Base-by-base conservation (phyloP, 2,329 filamentous ascomycete genomes). In the Cordyceps cateniannulata region DNA sequence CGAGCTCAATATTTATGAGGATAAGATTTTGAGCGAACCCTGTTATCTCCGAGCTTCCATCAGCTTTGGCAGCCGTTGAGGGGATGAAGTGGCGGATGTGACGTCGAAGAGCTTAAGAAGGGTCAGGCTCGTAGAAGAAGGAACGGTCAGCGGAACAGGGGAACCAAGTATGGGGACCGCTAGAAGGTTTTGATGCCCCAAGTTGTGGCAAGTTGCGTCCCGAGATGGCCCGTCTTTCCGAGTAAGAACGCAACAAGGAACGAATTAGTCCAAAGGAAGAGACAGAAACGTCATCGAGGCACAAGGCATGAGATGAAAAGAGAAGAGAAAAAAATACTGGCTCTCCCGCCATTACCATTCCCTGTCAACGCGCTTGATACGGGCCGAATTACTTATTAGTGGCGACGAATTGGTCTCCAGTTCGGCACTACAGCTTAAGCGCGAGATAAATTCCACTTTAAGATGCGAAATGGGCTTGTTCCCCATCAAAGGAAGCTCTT, bases 341-440 rank as follows among this genome's bases (percentile, higher is more conserved):
- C 12, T 24, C 29, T 35, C 20, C 12, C 32, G 7, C 3, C 24
- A 54, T 6, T 44, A 29, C 38, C 16, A 29, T 20, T 27, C 35
- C 18, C 12, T 5, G n/a, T 32, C 42, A 18, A n/a, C 20, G 20
- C 16, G 8, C 3, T 24, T 35, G 27, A 47, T 48, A 38, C 57
- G 57, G 57, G 24, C 57, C 57, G 57, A 59, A 59, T 47, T 22
- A 10, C 9, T 42, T 20, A 42, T 45, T 32, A 59, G 47, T 51
- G 55, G 55, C 55, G 3, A 27, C 40, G 25, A 16, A 27, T 6
- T n/a, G n/a, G 10, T 10, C 9, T 27, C 16, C 27, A 8, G 40
- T 45, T 59, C 57, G 57, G 57, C 57, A 59, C 49, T 53, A 52
- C 49, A 32, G n/a, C 48, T 18, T 32, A 53, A 27, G 40, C 48